Evolutionary conservation across 345 rosid species (phyloP), one percentile per base, ranked within the genome.

Genomic region (Linum trigynum): DNA sequence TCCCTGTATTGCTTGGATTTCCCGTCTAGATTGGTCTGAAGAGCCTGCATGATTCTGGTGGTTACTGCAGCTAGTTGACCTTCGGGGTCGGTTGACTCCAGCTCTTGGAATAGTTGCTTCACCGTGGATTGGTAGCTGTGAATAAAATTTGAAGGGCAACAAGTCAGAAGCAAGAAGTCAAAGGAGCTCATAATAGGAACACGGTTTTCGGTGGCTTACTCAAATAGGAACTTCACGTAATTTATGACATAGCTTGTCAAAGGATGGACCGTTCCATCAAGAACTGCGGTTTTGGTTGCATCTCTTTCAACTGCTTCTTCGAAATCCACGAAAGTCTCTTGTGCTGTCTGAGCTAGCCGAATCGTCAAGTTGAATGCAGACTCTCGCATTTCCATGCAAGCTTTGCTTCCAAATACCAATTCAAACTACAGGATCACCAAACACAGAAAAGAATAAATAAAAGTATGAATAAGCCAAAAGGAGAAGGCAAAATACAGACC

Each of bases 191-290:
- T 3, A 61, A 38, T 3, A 57, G 41, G 48, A 59, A 50, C 62
- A 35, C 38, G 42, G 56, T 43, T 17, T 40, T 50, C 42, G 9
- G 17, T 15, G 61, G 77, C 99, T 83, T 80, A 90, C 99, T 94
- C 99, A 4, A 88, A 94, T 43, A 94, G 81, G 74, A 94, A 90
- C 76, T 94, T 94, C 61, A 94, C 96, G 23, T 94, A 90, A 68
- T 94, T 90, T 68, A 94, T 94, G 65, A 94, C 96, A 57, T 94
- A 94, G 89, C 97, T 94, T 35, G 97, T 94, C 71, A 94, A 80
- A 39, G 99, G 99, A 79, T 94, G 97, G 39, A 94, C 96, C 1
- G 99, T 90, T 81, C 99, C 99, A 76, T 94, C 99, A 70, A 82
- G 82, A 80, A 94, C 96, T 2, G 96, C 85, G 38, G 99, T 86